phyloP scores from a whole-genome alignment of 2,329 filamentous ascomycete genomes.

The Lecanicillium sp. region DNA sequence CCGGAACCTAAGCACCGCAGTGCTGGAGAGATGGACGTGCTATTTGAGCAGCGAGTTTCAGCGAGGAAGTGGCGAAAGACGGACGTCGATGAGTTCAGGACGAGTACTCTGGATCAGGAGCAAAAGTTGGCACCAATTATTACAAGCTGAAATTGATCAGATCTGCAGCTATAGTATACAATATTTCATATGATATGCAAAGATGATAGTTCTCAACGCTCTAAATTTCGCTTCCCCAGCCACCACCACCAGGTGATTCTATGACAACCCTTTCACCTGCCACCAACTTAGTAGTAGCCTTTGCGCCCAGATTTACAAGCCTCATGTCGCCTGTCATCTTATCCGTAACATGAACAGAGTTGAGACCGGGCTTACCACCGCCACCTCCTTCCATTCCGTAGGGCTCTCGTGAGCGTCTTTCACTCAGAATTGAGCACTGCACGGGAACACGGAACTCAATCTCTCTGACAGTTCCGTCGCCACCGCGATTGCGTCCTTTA shows the following conservation, averaged over 20 bases:
- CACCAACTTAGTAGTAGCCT: constrained; percentile 51
- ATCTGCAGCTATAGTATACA: constrained; percentile 11
- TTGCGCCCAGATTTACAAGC: constrained; percentile 49
- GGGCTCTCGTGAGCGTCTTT: constrained; percentile 64
- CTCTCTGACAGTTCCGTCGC: constrained; percentile 69
- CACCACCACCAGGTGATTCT: constrained; percentile 55
- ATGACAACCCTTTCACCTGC: constrained; percentile 54
- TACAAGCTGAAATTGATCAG: too few relatives aligned
- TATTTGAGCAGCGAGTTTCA: too few relatives aligned
- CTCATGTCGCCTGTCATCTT: constrained; percentile 16
- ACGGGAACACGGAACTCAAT: constrained; percentile 76
- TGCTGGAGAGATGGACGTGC: too few relatives aligned
- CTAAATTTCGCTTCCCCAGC: constrained; percentile 37
- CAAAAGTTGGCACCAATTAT: too few relatives aligned
- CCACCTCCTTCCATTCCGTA: constrained; percentile 68
- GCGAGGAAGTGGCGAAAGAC: too few relatives aligned
- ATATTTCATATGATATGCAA: background rate
- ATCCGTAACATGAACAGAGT: constrained; percentile 25
- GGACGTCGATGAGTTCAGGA: too few relatives aligned
- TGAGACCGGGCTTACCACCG: constrained; percentile 60
- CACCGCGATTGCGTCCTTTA: constrained; percentile 58
- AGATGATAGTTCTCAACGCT: background rate
- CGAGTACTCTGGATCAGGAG: too few relatives aligned
- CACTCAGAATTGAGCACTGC: constrained; percentile 71
- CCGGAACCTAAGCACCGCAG: too few relatives aligned